Conservation (phyloP, 1,139 yeast species). For the Waltiozyma sp. region DNA sequence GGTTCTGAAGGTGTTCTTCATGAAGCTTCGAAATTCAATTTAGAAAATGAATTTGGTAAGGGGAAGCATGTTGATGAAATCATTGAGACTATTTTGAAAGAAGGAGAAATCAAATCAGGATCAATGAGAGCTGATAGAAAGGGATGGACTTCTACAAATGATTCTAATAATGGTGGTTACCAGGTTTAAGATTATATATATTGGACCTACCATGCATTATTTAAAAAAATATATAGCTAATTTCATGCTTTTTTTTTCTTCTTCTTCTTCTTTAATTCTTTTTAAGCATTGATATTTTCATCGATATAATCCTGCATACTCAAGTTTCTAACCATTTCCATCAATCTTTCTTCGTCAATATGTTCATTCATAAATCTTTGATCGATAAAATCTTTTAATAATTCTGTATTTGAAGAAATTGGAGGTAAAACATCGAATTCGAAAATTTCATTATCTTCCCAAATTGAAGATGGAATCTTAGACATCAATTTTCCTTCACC, state of each 20-base stretch:
- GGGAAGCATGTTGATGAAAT: slow-evolving; percentile 32
- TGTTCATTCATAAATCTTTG: slow-evolving; percentile 15
- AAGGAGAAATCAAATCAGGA: slow-evolving; percentile 39
- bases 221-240: too few species aligned
- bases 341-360: slow-evolving; percentile 14
- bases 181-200: too few species aligned
- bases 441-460: slow-evolving; percentile 49
- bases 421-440: slow-evolving; percentile 72
- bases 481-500: slow-evolving; percentile 67
- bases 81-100: slow-evolving; percentile 40
- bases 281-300: slow-evolving; percentile 2
- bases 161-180: slow-evolving; percentile 5
- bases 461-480: slow-evolving; percentile 48
- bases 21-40: slow-evolving; percentile 57
- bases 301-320: slow-evolving; percentile 17
- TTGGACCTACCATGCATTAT: too few species aligned
- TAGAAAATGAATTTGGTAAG: slow-evolving; percentile 58
- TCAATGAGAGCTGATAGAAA: slow-evolving; percentile 12
- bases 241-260: too few species aligned
- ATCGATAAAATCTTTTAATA: slow-evolving; percentile 28
- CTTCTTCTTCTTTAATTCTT: too few species aligned
- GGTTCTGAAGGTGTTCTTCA: slow-evolving; percentile 67
- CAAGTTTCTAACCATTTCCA: slow-evolving; percentile 16
- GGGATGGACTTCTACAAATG: slow-evolving; percentile 19
- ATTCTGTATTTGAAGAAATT: slow-evolving; percentile 25